A percentile compares a stretch with the other conserved stretches of the same genome.
These are phyloP conservation scores for Syzygium oleosum DNA, from an alignment of 345 rosid genomes.

Conservation along the genomic window DNA sequence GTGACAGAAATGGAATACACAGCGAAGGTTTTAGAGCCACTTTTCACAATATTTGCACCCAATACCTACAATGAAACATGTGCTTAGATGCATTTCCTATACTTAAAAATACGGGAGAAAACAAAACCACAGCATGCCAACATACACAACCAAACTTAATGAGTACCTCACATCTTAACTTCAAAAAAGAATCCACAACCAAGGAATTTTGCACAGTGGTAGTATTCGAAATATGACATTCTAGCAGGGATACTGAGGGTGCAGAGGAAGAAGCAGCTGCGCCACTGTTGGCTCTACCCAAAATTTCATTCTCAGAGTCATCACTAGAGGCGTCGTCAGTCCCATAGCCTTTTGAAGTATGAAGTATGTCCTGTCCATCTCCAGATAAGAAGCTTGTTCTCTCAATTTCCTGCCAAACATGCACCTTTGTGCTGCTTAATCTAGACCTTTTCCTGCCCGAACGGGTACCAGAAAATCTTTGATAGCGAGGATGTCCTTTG, in stretches of 20 bases:
- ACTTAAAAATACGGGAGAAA: not conserved
- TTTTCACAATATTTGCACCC: slow-evolving; percentile 95
- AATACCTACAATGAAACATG: slow-evolving; percentile 60
- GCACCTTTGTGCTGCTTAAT: slow-evolving; percentile 26
- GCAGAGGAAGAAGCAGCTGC: slow-evolving; percentile 69
- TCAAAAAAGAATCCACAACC: slow-evolving; percentile 64
- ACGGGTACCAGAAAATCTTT: slow-evolving; percentile 31
- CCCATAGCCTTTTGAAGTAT: slow-evolving; percentile 20
- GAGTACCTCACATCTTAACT: slow-evolving; percentile 93
- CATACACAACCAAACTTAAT: not conserved
- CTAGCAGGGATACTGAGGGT: slow-evolving; percentile 27
- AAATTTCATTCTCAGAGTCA: slow-evolving; percentile 60
- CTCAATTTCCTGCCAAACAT: slow-evolving; percentile 69
- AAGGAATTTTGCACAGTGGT: slow-evolving; percentile 45
- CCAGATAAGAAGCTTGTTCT: slow-evolving; percentile 77
- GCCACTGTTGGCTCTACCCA: slow-evolving; percentile 55
- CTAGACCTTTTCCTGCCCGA: slow-evolving; percentile 71
- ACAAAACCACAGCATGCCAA: slow-evolving; percentile 5
- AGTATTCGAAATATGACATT: slow-evolving; percentile 25
- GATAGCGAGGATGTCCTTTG: slow-evolving; percentile 44
- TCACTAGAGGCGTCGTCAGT: slow-evolving; percentile 50
- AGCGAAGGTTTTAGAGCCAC: slow-evolving; percentile 83
- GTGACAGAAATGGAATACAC: slow-evolving; percentile 92
- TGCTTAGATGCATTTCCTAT: not conserved
- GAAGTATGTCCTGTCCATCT: slow-evolving; percentile 70